Evolutionary conservation across 2,329 filamentous ascomycete genomes (phyloP), one percentile per base, ranked within the genome.

Genomic region (Tolypocladium album): DNA sequence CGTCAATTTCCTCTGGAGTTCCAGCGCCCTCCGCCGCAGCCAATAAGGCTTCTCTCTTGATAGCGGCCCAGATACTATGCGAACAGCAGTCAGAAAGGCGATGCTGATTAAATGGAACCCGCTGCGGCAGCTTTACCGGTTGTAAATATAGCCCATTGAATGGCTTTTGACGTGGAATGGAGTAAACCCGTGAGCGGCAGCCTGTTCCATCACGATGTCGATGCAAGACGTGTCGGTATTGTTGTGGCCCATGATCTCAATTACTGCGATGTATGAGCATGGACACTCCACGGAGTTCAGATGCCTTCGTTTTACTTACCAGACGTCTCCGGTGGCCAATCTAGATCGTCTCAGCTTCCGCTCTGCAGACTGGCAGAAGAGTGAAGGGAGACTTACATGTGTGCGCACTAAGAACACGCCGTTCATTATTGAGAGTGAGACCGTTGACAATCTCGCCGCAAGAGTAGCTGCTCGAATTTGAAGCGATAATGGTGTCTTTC

Each of bases 401-500:
- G 64, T 79, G 77, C 4, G 73, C 71, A 59, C 77, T 79, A 34
- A 78, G 62, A 22, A 79, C 64, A 2, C 77, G 68, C 0, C 67
- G 64, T 8, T 65, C 66, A 15, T 74, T 66, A 36, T 68, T 71
- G 12, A 79, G 55, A 0, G 62, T 62, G 27, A 79, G 58, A 0
- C 68, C 69, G 1, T 74, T 66, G 0, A 78, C 61, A n/a, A 79
- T 77, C 57, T 79, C 76, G 0, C 68, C 67, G 24, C 75, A 77
- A 8, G 72, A 71, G 62, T 77, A 78, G 57, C 76, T 79, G 60
- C 76, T 78, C 0, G 78, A 79, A 58, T 80, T 80, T 0, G 76
- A 78, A 0, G 75, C 77, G 53, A 80, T 72, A 7, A 79, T 74
- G 0, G 72, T 72, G 0, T 72, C 68, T 0, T 66, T 60, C 0